These are phyloP conservation scores for Fusarium sacchari DNA, from an alignment of 2,329 filamentous ascomycete genomes.

Conservation along the genomic window DNA sequence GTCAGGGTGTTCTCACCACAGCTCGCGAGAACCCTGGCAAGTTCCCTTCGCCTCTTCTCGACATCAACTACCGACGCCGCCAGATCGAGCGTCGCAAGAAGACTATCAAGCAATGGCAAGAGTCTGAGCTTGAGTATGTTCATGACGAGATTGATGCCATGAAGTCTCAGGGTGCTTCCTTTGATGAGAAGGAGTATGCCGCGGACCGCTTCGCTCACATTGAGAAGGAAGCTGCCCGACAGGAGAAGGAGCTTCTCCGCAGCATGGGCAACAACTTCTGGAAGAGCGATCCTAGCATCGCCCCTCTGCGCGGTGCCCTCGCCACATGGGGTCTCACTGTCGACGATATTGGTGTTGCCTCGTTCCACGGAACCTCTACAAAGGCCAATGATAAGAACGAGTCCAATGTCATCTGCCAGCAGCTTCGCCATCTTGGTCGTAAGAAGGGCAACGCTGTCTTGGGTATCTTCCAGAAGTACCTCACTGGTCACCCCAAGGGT, in stretches of 20 bases:
- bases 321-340: conserved; percentile 98
- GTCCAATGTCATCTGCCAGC: conserved; percentile 95
- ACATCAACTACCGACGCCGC: conserved; percentile 96
- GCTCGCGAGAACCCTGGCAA: conserved; percentile 91
- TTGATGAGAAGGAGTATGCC: conserved; percentile 86
- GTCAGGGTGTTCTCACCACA: conserved; percentile 95
- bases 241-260: conserved; percentile 91
- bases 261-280: conserved; percentile 99
- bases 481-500: conserved; percentile 99
- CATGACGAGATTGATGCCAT: conserved; percentile 93
- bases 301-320: conserved; percentile 92
- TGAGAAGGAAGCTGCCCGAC: conserved; percentile 83
- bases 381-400: conserved; percentile 99
- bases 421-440: conserved; percentile 92
- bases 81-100: conserved; percentile 94
- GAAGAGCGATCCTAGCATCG: conserved; percentile 94
- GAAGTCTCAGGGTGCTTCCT: conserved; percentile 78
- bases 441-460: conserved; percentile 96
- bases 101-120: conserved; percentile 96
- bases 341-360: conserved; percentile 93
- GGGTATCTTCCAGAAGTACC: conserved; percentile 99
- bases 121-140: conserved; percentile 91
- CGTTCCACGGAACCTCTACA: conserved; percentile 98
- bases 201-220: conserved; percentile 88
- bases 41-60: conserved; percentile 93